These are phyloP conservation scores for Saccharomyces pastorianus DNA, from an alignment of 1,139 yeast genomes.

Conservation along the genomic window DNA sequence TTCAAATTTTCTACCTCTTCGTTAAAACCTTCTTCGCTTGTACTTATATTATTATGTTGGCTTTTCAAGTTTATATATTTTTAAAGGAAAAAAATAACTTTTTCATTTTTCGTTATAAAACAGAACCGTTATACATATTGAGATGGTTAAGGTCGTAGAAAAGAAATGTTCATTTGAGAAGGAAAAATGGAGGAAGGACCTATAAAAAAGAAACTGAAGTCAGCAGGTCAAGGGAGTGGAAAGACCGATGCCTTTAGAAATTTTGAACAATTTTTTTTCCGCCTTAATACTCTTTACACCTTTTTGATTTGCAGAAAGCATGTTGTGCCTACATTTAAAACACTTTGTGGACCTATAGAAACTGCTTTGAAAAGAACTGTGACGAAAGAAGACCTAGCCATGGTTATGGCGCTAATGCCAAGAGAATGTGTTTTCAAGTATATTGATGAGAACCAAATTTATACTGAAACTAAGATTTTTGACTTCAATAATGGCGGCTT, in stretches of 20 bases:
- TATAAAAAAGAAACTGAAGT: background rate
- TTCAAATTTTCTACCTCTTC: background rate
- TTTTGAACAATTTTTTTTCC: slow-evolving; percentile 38
- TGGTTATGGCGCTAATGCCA: slow-evolving; percentile 56
- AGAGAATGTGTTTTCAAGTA: slow-evolving; percentile 62
- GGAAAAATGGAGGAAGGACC: background rate
- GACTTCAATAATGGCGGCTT: slow-evolving; percentile 40
- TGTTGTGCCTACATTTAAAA: slow-evolving; percentile 46
- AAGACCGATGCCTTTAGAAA: slow-evolving; percentile 26
- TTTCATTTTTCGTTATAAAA: background rate
- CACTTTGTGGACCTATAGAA: slow-evolving; percentile 42
- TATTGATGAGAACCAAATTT: slow-evolving; percentile 61
- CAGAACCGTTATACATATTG: background rate
- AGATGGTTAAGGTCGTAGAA: background rate
- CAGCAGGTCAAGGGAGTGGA: background rate
- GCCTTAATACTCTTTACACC: slow-evolving; percentile 48
- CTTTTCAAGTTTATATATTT: background rate
- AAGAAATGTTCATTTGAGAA: background rate
- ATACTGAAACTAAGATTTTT: slow-evolving; percentile 42
- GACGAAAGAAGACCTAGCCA: slow-evolving; percentile 49
- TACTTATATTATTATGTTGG: background rate
- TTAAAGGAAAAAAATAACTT: background rate
- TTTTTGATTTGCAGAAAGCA: slow-evolving; percentile 49
- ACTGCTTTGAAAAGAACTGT: slow-evolving; percentile 36
- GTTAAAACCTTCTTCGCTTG: background rate